Base-by-base conservation (phyloP, 164 flowering plant species). In the Macadamia tetraphylla region DNA sequence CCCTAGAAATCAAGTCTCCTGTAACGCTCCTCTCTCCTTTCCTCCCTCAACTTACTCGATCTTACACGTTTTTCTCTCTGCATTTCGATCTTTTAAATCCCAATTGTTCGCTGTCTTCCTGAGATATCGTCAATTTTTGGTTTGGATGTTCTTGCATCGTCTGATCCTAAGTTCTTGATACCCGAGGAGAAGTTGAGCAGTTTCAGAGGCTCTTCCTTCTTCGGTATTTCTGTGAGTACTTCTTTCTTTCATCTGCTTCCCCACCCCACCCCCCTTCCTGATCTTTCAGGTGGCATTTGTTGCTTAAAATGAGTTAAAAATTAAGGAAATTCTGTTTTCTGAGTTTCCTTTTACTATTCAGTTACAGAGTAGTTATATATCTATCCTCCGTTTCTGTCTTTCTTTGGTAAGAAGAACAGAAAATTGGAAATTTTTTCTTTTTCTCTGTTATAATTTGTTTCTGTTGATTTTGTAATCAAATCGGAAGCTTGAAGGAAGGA, bases 231-330 rank as follows among this genome's bases (percentile, higher is more conserved):
- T 15, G 72, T 52, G 53, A 58, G 60, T 59, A 18, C 60, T 51
- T 53, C 13, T 60, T 49, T 13, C 0, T 52, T 42, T 53, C n/a
- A 3, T 9, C 23, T 23, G 23, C 23, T 23, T 23, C 23, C 23
- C 23, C 23, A 0, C 23, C 23, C 23, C 23, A 0, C 23, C 23
- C 23, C 23, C 23, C 23, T 23, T 23, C 23, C 58, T 71, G 14
- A 17, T 32, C 40, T 61, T 60, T 71, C 65, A 65, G 65, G 52
- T 71, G 5, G 59, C 6, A 48, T 40, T 60, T 66, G 61, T 56
- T 71, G 69, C 60, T 65, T 65, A 49, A 3, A 14, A 30, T 32
- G 44, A 61, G 58, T 68, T 48, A 15, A 49, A 51, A 64, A 62
- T 35, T 40, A 23, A 23, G 65, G 43, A 15, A 46, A n/a, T 35